Percentiles rank a stretch among this genome's conserved stretches.
These are phyloP conservation scores for Verticillium alfalfae DNA, from an alignment of 2,329 filamentous ascomycete species.

Conservation along the genomic window DNA sequence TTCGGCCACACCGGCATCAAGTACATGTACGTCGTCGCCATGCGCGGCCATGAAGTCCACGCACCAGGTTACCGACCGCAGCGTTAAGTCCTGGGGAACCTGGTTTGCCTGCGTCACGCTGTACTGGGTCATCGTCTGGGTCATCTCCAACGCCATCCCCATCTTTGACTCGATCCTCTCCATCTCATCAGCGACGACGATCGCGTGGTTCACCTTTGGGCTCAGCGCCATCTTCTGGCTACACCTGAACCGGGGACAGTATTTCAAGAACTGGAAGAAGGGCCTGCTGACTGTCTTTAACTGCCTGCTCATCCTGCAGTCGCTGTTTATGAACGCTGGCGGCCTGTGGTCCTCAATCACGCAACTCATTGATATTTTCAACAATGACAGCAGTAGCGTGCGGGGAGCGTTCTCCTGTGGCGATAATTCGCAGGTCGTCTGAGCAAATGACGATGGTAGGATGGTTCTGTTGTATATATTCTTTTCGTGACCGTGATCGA, in stretches of 20 bases:
- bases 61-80: slow-evolving; percentile 24
- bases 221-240: slow-evolving; percentile 28
- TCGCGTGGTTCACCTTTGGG: slow-evolving; percentile 28
- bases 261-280: slow-evolving; percentile 20
- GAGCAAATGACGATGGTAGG: not conserved
- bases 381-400: slow-evolving; percentile 18
- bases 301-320: slow-evolving; percentile 22
- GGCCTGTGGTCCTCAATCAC: slow-evolving; percentile 27
- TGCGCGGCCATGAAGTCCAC: slow-evolving; percentile 24
- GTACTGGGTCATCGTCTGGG: slow-evolving; percentile 26
- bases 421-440: slow-evolving; percentile 24
- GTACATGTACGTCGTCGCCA: slow-evolving; percentile 25
- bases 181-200: slow-evolving; percentile 27
- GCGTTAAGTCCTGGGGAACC: slow-evolving; percentile 24
- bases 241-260: slow-evolving; percentile 26
- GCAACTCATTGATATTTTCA: slow-evolving; percentile 22
- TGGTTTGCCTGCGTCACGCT: slow-evolving; percentile 25
- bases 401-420: slow-evolving; percentile 26
- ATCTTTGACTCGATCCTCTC: slow-evolving; percentile 30
- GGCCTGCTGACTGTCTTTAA: slow-evolving; percentile 21
- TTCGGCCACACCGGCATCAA: slow-evolving; percentile 27
- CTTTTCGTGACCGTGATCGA: not conserved
- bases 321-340: slow-evolving; percentile 27
- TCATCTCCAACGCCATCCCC: slow-evolving; percentile 29
- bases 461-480: not conserved